These are phyloP conservation scores for Apiotrichum sp. DNA, from an alignment of 1,284 basidiomycete genomes.

Conservation along the genomic window DNA sequence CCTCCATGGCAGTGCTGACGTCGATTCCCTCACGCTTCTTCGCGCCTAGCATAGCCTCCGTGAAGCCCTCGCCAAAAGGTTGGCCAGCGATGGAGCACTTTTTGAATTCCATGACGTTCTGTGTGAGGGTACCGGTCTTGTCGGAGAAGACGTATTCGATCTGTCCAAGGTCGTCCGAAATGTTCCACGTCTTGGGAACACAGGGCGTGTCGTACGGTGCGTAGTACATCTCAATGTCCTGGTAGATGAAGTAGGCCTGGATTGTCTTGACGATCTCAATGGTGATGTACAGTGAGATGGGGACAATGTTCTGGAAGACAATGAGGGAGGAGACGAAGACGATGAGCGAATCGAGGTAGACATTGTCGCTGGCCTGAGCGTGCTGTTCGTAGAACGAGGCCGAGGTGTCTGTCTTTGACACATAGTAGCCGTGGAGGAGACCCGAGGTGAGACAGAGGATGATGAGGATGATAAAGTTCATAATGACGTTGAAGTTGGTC, in stretches of 20 bases:
- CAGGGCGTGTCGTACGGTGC: constrained; percentile 75
- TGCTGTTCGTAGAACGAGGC: constrained; percentile 65
- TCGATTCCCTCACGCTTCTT: constrained; percentile 72
- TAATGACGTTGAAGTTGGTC: constrained; percentile 76
- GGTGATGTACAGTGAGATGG: constrained; percentile 93
- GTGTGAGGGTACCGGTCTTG: constrained; percentile 93
- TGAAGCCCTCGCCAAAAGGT: constrained; percentile 84
- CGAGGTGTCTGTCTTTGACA: constrained; percentile 61
- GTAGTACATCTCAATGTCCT: constrained; percentile 97
- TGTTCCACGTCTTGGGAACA: constrained; percentile 96
- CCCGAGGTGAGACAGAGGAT: constrained; percentile 65
- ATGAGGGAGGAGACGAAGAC: constrained; percentile 87
- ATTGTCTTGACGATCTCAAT: constrained; percentile 96
- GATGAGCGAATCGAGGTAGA: constrained; percentile 71
- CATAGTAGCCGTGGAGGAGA: constrained; percentile 51
- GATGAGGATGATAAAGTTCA: constrained; percentile 80
- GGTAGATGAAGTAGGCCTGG: constrained; percentile 95
- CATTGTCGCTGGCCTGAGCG: constrained; percentile 58
- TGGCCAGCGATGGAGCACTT: constrained; percentile 84
- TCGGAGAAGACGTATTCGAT: constrained; percentile 98
- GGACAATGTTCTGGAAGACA: constrained; percentile 96
- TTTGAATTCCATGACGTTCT: constrained; percentile 98
- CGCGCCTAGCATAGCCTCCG: constrained; percentile 89
- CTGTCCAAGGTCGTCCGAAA: constrained; percentile 94
- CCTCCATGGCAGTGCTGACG: constrained; percentile 60